Evolutionary conservation across 2,329 filamentous ascomycete genomes (phyloP).

Genomic region (Calycina marina): DNA sequence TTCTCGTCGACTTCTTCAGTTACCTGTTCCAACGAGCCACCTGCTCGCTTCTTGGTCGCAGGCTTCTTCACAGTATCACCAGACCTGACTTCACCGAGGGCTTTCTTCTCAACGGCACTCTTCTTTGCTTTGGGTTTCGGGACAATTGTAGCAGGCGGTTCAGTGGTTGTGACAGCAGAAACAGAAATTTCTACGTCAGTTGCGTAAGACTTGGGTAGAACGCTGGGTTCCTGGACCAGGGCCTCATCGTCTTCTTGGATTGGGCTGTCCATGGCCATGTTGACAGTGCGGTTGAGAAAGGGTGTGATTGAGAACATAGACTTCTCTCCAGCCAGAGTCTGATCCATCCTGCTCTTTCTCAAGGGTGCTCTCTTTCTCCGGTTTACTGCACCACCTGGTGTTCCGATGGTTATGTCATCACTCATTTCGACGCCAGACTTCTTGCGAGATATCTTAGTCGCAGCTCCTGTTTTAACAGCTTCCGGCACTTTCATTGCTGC

Average conservation of each 20-base stretch:
- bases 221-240: background rate
- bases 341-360: conserved; percentile 44
- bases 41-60: conserved; percentile 19
- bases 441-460: conserved; percentile 23
- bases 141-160: conserved; percentile 10
- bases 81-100: conserved; percentile 28
- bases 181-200: background rate
- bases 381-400: conserved; percentile 30
- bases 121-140: conserved; percentile 15
- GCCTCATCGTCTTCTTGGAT: conserved; percentile 4
- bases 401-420: conserved; percentile 32
- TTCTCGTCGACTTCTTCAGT: conserved; percentile 25
- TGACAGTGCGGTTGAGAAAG: conserved; percentile 66
- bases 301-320: conserved; percentile 90
- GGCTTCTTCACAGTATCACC: conserved; percentile 18
- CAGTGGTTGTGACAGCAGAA: conserved; percentile 4
- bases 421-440: conserved; percentile 29
- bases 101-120: conserved; percentile 24
- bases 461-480: conserved; percentile 9
- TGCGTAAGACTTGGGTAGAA: background rate
- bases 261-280: conserved; percentile 30
- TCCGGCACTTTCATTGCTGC: conserved; percentile 14
- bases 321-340: conserved; percentile 61
- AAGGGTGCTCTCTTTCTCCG: conserved; percentile 28
- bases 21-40: conserved; percentile 26